Conservation (phyloP, 73 alveolate species). For the Symbiodinium natans region DNA sequence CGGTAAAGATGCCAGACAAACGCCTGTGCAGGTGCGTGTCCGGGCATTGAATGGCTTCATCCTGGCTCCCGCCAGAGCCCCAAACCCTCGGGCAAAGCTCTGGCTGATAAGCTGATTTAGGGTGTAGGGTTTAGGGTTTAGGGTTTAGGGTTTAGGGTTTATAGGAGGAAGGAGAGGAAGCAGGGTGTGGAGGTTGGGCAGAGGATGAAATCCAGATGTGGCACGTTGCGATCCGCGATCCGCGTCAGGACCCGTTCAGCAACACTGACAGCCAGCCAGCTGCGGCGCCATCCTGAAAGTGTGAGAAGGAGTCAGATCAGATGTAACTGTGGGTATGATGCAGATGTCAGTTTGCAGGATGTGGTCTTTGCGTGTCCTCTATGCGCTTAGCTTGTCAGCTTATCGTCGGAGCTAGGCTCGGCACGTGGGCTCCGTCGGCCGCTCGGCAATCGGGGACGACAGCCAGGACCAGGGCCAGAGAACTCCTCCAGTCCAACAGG, state of each 20-base stretch:
- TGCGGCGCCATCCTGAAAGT: conserved; percentile 2
- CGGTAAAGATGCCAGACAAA: not conserved
- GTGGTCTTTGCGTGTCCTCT: not conserved
- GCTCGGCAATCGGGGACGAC: conserved; percentile 73
- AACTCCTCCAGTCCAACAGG: too few species aligned
- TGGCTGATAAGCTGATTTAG: too few species aligned
- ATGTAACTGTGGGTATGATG: not conserved
- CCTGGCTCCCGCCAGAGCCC: conserved; percentile 44
- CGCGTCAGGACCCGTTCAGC: conserved; percentile 40
- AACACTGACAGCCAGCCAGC: conserved; percentile 66
- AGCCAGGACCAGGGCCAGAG: conserved; percentile 27
- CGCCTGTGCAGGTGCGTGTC: conserved; percentile 25
- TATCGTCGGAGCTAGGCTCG: conserved; percentile 3
- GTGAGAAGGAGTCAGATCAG: not conserved
- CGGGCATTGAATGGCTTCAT: conserved; percentile 65
- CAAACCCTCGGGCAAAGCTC: not conserved
- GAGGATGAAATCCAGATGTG: not conserved
- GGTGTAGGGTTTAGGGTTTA: not conserved
- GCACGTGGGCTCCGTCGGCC: conserved; percentile 32
- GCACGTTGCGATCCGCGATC: not conserved
- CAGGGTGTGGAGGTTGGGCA: not conserved
- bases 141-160: not conserved
- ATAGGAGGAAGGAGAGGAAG: not conserved
- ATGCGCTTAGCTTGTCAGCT: not conserved
- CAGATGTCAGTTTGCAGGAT: not conserved